Base-by-base conservation (phyloP, 2,329 filamentous ascomycete genomes). In the Talaromyces rugulosus region DNA sequence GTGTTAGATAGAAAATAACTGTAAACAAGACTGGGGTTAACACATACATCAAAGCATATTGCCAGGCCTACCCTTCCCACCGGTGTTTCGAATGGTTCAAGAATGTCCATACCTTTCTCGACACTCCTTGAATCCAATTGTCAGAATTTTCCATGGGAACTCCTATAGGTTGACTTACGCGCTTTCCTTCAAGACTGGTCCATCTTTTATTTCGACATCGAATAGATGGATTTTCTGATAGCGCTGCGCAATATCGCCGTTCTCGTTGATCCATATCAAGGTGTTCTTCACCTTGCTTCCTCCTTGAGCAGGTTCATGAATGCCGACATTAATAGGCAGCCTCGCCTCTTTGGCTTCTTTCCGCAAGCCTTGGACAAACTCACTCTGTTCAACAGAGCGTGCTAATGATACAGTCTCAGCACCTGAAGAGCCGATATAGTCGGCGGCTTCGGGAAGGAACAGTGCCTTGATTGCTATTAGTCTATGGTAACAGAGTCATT, bases 141-240 rank as follows among this genome's bases (percentile, higher is more conserved):
- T 42, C 12, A 57, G 27, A 31, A 23, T 14, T 5, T 47, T 30
- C 8, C 23, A 12, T 40, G 14, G 31, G 34, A 8, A 56, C 18
- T n/a, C 23, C 5, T 9, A 40, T 5, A 33, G 42, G 34, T 14
- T 16, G 12, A 71, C 75, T 60, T 66, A 80, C 77, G 81, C 77
- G 71, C 85, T 88, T 72, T 91, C 88, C 66, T 82, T 85, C 65
- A 90, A 73, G 0, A 80, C 74, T 0, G 87, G 86, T 0, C 85
- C 85, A 28, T 78, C 78, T 60, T 82, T 77, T 62, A 87, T 83
- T 50, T 82, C 82, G 62, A 87, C 83, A 74, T 97, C 92, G 76
- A 98, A 97, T 14, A 97, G 83, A 74, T 97, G 93, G 34, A 96
- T 79, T 75, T 98, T 98, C 74, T 96, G 89, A 77, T 97, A 97